Evolutionary conservation across 441 rosid genomes (phyloP).

Genomic region (Pelargonium citronellum): DNA sequence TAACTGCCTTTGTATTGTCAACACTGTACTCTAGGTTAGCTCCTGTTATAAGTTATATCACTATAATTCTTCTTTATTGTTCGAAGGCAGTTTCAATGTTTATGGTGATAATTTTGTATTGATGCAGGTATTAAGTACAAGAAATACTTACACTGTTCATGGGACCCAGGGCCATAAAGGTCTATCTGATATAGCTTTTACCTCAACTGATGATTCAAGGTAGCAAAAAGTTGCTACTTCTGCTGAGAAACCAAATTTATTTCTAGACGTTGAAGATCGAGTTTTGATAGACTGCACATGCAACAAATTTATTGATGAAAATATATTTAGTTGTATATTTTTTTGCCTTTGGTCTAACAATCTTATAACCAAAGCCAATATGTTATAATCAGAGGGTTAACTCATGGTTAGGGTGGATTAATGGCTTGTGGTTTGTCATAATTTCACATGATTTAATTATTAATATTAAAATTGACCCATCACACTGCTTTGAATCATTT

Average conservation of each 20-base stretch:
- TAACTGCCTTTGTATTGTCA: background rate
- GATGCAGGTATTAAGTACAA: slow-evolving; percentile 59
- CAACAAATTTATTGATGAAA: background rate
- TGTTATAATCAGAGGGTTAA: too few relatives aligned
- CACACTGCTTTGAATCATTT: background rate
- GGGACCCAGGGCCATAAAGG: slow-evolving; percentile 51
- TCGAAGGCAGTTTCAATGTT: background rate
- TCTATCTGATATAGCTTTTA: slow-evolving; percentile 63
- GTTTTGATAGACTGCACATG: background rate
- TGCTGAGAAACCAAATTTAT: background rate
- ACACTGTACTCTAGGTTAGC: background rate
- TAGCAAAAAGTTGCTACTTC: slow-evolving; percentile 23
- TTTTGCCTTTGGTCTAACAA: too few relatives aligned
- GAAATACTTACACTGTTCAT: slow-evolving; percentile 38
- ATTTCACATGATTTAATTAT: too few relatives aligned
- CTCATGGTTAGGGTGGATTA: too few relatives aligned
- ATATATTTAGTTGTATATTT: background rate
- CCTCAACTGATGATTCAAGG: slow-evolving; percentile 55
- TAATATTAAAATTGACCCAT: too few relatives aligned
- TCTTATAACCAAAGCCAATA: too few relatives aligned
- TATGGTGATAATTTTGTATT: slow-evolving; percentile 13
- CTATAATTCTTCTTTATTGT: too few relatives aligned
- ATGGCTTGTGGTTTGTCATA: too few relatives aligned
- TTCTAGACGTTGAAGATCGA: background rate
- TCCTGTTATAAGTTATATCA: background rate